Percentiles rank a stretch among this genome's conserved stretches.
These are phyloP conservation scores for Glycyrrhiza uralensis DNA, from an alignment of 306 rosid species.

Conservation along the genomic window DNA sequence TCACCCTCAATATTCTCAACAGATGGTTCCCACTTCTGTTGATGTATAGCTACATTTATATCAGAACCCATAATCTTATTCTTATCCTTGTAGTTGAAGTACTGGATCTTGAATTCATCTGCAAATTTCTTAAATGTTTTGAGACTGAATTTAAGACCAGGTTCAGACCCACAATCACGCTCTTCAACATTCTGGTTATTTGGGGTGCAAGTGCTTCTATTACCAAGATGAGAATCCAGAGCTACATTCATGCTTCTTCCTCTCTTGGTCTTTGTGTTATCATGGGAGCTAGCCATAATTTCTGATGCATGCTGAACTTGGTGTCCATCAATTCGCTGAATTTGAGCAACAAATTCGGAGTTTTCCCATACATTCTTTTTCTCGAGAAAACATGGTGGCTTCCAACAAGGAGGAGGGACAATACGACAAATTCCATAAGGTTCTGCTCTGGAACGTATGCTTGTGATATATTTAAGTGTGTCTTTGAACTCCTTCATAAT, in stretches of 20 bases:
- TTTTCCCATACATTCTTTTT: slow-evolving; percentile 46
- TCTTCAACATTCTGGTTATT: slow-evolving; percentile 31
- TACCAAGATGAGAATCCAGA: slow-evolving; percentile 34
- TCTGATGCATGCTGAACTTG: slow-evolving; percentile 37
- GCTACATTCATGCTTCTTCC: slow-evolving; percentile 42
- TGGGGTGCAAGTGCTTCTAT: slow-evolving; percentile 17
- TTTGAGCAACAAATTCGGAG: slow-evolving; percentile 48
- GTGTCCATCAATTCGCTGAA: slow-evolving; percentile 68
- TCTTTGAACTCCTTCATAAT: slow-evolving; percentile 76
- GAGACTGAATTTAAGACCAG: slow-evolving; percentile 59
- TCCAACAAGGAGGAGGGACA: slow-evolving; percentile 77
- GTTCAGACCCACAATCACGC: slow-evolving; percentile 30
- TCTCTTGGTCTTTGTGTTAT: slow-evolving; percentile 36
- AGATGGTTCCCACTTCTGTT: slow-evolving; percentile 55
- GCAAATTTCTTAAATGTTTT: slow-evolving; percentile 64
- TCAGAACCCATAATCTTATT: slow-evolving; percentile 33
- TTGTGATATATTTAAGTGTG: slow-evolving; percentile 60
- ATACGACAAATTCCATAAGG: slow-evolving; percentile 83
- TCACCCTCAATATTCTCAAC: slow-evolving; percentile 80
- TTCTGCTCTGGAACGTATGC: slow-evolving; percentile 56
- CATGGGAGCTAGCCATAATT: slow-evolving; percentile 10
- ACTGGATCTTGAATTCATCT: slow-evolving; percentile 67
- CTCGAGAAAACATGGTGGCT: slow-evolving; percentile 48
- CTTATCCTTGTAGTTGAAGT: slow-evolving; percentile 46
- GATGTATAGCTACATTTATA: slow-evolving; percentile 16